Base-by-base conservation (phyloP, 176 grass and related monocot species). In the Zea luxurians region DNA sequence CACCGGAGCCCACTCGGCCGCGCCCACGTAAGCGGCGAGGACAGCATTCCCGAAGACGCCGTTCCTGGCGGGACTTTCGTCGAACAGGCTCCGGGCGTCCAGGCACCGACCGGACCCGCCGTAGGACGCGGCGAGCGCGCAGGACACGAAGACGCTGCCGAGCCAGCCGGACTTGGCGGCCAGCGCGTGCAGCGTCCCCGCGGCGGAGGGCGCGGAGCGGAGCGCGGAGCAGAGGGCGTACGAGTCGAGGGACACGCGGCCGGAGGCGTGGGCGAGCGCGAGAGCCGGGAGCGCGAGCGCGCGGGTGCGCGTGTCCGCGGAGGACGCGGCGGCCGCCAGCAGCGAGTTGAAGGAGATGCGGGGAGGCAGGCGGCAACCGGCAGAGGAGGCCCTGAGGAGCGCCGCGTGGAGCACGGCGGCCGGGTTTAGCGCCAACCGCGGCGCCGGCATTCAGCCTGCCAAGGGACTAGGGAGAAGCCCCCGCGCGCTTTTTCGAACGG, bases 61-160 rank as follows among this genome's bases (percentile, higher is more conserved):
- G 34, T 93, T 93, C 87, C 55, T 85, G 1, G 36, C 0, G 40
- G 78, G 44, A 64, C 76, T 87, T 71, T 90, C 91, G 42, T 93
- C 87, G 84, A 93, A 93, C 82, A 93, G 61, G 38, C 48, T 86
- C 48, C 63, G 85, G 42, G 87, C 91, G 50, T 85, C 74, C 9
- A 12, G 11, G 69, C 58, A 64, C 12, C 48, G 63, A 8, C 87
- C 84, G 6, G 59, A 68, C 42, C 68, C 79, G 3, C 81, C 84
- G 7, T 93, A 89, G 48, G 64, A 82, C 47, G 83, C 82, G 64
- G 88, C 81, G 74, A 93, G 62, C 34, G 87, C 87, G 15, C 91
- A 89, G 81, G 84, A 64, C 16, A 93, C 73, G 81, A 89, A 93
- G 78, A 93, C 68, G 78, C 91, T 93, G 41, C 78, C 75, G 48